Conservation (phyloP, 495 filamentous ascomycete genomes). For the Sphaerosporella brunnea region DNA sequence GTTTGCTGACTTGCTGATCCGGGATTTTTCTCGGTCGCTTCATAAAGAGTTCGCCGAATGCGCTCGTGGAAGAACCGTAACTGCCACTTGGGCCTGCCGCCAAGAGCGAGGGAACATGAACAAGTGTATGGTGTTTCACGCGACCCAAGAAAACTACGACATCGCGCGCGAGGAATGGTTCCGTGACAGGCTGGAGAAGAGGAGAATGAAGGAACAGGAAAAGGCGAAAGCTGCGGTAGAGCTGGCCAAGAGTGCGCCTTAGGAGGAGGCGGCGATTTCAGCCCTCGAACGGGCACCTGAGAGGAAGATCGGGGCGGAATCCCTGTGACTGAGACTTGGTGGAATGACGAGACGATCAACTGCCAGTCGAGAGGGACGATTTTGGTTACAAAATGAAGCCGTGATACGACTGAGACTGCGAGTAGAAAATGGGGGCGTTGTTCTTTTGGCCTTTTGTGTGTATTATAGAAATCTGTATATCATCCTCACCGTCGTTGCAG, state of each 20-base stretch:
- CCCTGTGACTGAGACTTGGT: too few relatives aligned
- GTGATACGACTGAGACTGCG: too few relatives aligned
- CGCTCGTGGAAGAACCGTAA: conserved; percentile 66
- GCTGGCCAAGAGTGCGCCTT: conserved; percentile 28
- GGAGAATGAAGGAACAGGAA: conserved; percentile 43
- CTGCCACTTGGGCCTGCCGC: conserved; percentile 70
- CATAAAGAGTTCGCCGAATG: conserved; percentile 73
- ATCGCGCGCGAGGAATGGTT: conserved; percentile 91
- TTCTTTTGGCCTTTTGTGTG: too few relatives aligned
- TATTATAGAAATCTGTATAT: too few relatives aligned
- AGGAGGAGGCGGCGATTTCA: conserved; percentile 11
- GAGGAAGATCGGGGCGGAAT: too few relatives aligned
- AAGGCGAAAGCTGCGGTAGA: conserved; percentile 28
- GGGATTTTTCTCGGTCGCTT: too few relatives aligned
- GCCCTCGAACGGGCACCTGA: conserved; percentile 10
- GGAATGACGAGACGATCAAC: too few relatives aligned
- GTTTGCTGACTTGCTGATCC: too few relatives aligned
- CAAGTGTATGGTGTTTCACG: conserved; percentile 71
- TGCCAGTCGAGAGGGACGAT: too few relatives aligned
- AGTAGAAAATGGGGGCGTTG: too few relatives aligned
- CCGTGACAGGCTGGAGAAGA: conserved; percentile 46
- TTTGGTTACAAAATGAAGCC: too few relatives aligned
- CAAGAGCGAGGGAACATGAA: conserved; percentile 71
- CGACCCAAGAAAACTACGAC: conserved; percentile 70
- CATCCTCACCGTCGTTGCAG: too few relatives aligned